Base-by-base conservation (phyloP, 2,329 filamentous ascomycete species). In the Kalaharituber pfeilii region DNA sequence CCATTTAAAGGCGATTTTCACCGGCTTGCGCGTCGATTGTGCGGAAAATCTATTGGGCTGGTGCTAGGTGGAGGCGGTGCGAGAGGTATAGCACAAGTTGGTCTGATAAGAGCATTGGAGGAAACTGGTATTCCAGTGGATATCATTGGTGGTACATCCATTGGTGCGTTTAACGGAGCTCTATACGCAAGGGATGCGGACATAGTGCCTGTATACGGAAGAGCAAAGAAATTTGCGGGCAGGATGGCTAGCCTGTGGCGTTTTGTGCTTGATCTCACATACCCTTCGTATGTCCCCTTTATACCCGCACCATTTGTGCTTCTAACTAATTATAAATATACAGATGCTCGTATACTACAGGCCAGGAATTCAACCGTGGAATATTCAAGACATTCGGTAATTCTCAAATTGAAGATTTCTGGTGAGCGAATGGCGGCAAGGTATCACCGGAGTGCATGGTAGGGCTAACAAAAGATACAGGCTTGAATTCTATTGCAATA, bases 201-300 rank as follows among this genome's bases (percentile, higher is more conserved):
- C 65, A 81, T 95, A 1, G 89, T 98, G 3, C 91, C 91, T 11
- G 94, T 96, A 77, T 94, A 94, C 64, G 91, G 91, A 0, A 78
- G 93, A 47, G 87, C 87, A 13, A 98, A 98, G 75, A 95, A 95
- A 67, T 98, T 98, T 67, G 79, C 91, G 0, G 88, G 91, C 3
- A 83, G 93, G n/a, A 98, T 98, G 93, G 86, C 86, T 45, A 96
- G 89, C 68, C 86, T 96, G 70, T 98, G 91, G 91, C 80, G 91
- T n/a, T 95, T 98, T 67, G 88, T 88, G 1, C 73, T 98, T 2
- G 91, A 98, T 66, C 69, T 98, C 63, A 98, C 91, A 0, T 98
- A 98, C 67, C 91, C 91, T 0, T 91, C 89, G 5, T 47, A 47
- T 20, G 42, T 39, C 33, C 30, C 30, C 20, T 8, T n/a, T n/a